A percentile compares a stretch with the other conserved stretches of the same genome.
These are phyloP conservation scores for Penicillium brasilianum DNA, from an alignment of 2,329 filamentous ascomycete genomes.

Conservation along the genomic window DNA sequence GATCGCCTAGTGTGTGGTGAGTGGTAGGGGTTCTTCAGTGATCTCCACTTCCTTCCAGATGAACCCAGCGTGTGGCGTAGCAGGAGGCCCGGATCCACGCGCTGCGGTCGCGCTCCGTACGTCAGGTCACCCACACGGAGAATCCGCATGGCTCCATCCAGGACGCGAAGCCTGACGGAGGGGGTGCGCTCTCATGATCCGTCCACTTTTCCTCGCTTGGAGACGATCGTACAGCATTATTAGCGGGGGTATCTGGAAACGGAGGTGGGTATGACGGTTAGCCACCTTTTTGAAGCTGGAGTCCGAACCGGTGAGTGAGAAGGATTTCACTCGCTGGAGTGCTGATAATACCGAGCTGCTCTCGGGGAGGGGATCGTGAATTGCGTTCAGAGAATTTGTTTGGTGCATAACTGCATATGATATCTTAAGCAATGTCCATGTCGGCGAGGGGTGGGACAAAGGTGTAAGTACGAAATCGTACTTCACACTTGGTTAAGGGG, in stretches of 20 bases:
- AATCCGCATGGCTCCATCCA: slow-evolving; percentile 21
- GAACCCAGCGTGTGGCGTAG: slow-evolving; percentile 16
- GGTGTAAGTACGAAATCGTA: too few species aligned
- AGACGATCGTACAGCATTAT: background rate
- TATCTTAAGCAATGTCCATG: slow-evolving; percentile 30
- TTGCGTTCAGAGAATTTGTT: slow-evolving; percentile 5
- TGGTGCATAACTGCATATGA: slow-evolving; percentile 45
- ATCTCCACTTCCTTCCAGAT: slow-evolving; percentile 34
- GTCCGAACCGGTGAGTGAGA: background rate
- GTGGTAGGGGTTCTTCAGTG: slow-evolving; percentile 25
- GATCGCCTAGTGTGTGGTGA: slow-evolving; percentile 18
- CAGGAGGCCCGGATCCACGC: slow-evolving; percentile 15
- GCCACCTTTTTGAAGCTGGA: background rate
- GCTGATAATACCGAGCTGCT: background rate
- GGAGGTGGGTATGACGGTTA: background rate
- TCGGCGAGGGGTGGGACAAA: background rate
- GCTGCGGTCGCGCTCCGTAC: slow-evolving; percentile 20
- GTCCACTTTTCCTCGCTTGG: background rate
- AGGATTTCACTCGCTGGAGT: background rate
- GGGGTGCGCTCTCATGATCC: background rate
- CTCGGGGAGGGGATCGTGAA: background rate
- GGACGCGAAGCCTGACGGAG: slow-evolving; percentile 11
- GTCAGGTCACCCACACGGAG: slow-evolving; percentile 25
- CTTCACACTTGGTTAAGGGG: background rate
- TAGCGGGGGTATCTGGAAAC: background rate